Evolutionary conservation across 192 early-diverging fungal species (phyloP).

Genomic region (Martensiomyces pterosporus): DNA sequence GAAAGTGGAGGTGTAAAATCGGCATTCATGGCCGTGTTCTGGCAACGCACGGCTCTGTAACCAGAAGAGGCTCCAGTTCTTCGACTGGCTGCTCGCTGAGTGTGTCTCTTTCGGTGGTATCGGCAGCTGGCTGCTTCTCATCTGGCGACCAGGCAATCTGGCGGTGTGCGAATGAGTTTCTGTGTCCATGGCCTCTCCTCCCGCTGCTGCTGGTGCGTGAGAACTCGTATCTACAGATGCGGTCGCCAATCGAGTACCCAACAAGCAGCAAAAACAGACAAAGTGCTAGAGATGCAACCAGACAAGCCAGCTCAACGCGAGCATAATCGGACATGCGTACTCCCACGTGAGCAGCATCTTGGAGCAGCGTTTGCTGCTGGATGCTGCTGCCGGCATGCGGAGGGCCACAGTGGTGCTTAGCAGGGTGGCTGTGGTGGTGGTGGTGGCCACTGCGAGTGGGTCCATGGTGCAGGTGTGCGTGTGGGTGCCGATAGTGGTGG

Average conservation of each 20-base stretch:
- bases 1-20: no score
- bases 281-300: conserved; percentile 21
- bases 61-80: background rate
- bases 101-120: no score
- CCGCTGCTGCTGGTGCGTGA: background rate
- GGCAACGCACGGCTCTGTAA: background rate
- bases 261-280: conserved; percentile 27
- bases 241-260: conserved; percentile 35
- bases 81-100: no score
- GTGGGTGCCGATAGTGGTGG: background rate
- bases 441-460: background rate
- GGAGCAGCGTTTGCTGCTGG: background rate
- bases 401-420: background rate
- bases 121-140: no score
- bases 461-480: background rate
- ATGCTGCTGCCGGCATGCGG: background rate
- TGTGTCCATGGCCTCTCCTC: conserved; percentile 16
- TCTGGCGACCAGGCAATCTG: background rate
- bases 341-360: no score
- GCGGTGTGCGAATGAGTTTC: conserved; percentile 3
- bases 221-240: conserved; percentile 21
- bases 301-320: conserved; percentile 14
- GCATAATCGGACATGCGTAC: conserved; percentile 12
- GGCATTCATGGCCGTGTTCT: conserved; percentile 1
- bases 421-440: conserved; percentile 5